A percentile compares a stretch with the other conserved stretches of the same genome.
These are phyloP conservation scores for Sideroxylon spinosum DNA, from an alignment of 179 eudicot genomes.

Conservation along the genomic window DNA sequence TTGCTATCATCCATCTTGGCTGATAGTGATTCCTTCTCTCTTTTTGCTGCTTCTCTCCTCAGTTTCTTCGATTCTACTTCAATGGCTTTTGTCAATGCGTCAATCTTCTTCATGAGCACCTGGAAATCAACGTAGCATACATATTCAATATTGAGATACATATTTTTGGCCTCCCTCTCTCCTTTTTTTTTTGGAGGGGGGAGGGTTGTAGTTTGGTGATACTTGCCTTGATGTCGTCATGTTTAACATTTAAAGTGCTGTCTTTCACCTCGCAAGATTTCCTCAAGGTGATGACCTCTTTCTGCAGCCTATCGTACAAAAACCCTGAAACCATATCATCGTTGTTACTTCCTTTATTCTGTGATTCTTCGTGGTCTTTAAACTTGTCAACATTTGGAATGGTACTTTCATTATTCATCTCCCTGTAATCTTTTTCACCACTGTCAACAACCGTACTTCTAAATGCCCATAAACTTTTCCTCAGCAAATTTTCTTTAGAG, in stretches of 20 bases:
- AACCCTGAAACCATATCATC: conserved; percentile 86
- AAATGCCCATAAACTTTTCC: conserved; percentile 51
- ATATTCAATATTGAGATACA: not conserved
- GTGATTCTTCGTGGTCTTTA: conserved; percentile 18
- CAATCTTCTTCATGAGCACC: conserved; percentile 73
- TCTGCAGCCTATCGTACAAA: conserved; percentile 86
- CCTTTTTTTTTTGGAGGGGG: no score
- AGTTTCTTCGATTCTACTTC: conserved; percentile 65
- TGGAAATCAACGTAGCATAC: conserved; percentile 21
- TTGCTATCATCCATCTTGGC: conserved; percentile 41
- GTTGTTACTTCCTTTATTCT: conserved; percentile 15
- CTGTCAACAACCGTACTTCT: conserved; percentile 43
- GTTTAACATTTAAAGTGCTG: conserved; percentile 45
- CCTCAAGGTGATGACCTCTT: conserved; percentile 68
- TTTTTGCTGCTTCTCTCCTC: conserved; percentile 50
- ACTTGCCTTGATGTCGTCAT: conserved; percentile 77
- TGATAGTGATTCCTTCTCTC: conserved; percentile 40
- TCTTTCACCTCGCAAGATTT: conserved; percentile 66
- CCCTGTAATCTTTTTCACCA: conserved; percentile 47
- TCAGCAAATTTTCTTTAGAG: conserved; percentile 33
- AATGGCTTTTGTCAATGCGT: conserved; percentile 59
- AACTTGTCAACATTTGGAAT: conserved; percentile 23
- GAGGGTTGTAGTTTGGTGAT: not conserved
- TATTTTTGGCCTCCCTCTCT: no score
- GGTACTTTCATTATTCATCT: conserved; percentile 32